phyloP scores from a whole-genome alignment of 139 green algal genomes.

The Closterium sp. region DNA sequence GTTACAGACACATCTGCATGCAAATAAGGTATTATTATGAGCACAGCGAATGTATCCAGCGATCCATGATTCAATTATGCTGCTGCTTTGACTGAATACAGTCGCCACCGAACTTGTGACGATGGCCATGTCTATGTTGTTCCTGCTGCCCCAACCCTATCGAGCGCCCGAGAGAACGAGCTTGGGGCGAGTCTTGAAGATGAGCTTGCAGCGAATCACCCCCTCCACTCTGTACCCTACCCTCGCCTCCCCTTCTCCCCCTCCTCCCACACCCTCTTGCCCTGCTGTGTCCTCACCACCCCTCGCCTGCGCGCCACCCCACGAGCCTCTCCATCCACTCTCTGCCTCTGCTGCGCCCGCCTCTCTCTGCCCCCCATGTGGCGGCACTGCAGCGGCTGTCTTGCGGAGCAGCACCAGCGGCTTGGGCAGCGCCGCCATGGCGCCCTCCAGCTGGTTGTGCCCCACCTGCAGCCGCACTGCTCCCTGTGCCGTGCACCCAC shows the following conservation, averaged over 20 bases:
- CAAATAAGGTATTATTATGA: neutral
- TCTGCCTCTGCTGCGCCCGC: neutral
- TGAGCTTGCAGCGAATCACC: neutral
- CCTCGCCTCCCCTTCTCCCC: neutral
- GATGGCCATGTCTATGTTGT: neutral
- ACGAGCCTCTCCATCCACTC: too few relatives aligned
- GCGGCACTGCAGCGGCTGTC: neutral
- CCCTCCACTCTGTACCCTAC: neutral
- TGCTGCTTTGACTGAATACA: neutral
- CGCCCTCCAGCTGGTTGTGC: neutral
- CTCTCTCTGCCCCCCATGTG: neutral
- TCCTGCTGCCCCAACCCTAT: neutral
- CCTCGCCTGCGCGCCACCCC: neutral
- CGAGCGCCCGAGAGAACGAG: neutral
- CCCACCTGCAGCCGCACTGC: neutral
- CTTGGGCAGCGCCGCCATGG: neutral
- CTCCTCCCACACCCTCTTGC: neutral
- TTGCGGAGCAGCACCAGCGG: neutral
- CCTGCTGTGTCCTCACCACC: neutral
- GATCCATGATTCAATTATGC: neutral
- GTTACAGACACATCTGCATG: too few relatives aligned
- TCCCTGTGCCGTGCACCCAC: neutral
- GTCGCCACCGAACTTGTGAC: too few relatives aligned
- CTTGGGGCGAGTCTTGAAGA: neutral
- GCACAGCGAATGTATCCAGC: neutral